These are phyloP conservation scores for Penicillium sp. DNA, from an alignment of 2,329 filamentous ascomycete species.

Conservation along the genomic window DNA sequence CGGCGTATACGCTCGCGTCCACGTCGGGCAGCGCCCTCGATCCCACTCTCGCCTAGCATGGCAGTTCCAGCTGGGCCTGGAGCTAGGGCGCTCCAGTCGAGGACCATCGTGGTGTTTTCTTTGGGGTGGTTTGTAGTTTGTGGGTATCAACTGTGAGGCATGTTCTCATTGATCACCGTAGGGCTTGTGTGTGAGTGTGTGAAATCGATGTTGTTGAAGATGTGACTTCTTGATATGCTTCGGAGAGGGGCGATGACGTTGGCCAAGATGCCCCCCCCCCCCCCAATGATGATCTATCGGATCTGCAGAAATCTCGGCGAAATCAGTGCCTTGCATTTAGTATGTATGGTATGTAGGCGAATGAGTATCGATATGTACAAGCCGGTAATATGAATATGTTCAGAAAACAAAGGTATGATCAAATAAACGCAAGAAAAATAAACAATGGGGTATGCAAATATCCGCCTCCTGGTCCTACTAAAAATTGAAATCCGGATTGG, in stretches of 20 bases:
- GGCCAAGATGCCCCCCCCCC: neutral
- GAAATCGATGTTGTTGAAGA: neutral
- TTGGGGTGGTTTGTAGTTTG: too few relatives aligned
- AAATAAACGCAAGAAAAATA: neutral
- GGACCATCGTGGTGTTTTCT: too few relatives aligned
- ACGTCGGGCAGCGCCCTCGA: too few relatives aligned
- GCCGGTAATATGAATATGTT: neutral
- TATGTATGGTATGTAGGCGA: neutral
- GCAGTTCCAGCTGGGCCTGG: too few relatives aligned
- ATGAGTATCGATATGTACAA: neutral
- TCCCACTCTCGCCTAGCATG: too few relatives aligned
- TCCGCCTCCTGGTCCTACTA: slow-evolving; percentile 12
- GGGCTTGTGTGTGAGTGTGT: neutral
- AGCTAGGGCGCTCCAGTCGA: too few relatives aligned
- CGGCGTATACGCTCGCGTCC: too few relatives aligned
- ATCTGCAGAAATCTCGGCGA: too few relatives aligned
- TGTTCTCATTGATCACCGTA: too few relatives aligned
- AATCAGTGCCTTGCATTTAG: neutral
- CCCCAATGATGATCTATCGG: neutral
- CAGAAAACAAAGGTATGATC: neutral
- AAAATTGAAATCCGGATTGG: slow-evolving; percentile 32
- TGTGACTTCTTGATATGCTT: neutral
- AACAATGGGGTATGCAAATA: neutral
- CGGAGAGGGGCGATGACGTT: neutral
- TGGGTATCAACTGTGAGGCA: too few relatives aligned